These are phyloP conservation scores for Hevea brasiliensis DNA, from an alignment of 345 rosid species.

Conservation along the genomic window DNA sequence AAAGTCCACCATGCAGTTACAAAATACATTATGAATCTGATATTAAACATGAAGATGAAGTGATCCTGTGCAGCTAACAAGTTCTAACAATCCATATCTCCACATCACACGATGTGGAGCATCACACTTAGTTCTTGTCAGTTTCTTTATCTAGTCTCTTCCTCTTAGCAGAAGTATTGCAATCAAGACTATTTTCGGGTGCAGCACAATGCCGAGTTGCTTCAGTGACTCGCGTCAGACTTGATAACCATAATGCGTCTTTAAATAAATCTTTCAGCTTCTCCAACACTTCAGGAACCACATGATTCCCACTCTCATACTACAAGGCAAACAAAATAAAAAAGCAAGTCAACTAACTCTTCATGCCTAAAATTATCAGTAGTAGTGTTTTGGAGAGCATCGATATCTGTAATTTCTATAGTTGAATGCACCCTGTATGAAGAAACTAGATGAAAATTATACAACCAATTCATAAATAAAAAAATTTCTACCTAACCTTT, in stretches of 20 bases:
- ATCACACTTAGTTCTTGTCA: neutral
- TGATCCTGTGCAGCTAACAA: neutral
- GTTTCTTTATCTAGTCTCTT: neutral
- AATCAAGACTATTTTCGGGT: neutral
- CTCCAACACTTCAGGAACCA: conserved; percentile 5
- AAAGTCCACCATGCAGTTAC: no score
- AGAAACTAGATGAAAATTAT: no score
- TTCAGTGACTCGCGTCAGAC: neutral
- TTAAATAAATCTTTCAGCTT: conserved; percentile 16
- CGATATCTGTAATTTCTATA: no score
- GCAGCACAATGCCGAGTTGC: neutral
- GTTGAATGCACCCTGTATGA: no score
- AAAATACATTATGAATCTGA: no score
- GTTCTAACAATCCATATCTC: neutral
- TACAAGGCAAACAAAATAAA: neutral
- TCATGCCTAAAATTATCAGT: no score
- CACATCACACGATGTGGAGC: no score
- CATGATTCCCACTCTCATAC: conserved; percentile 17
- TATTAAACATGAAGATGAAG: no score
- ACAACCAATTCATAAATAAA: no score
- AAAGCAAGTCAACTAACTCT: neutral
- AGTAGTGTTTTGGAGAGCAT: no score
- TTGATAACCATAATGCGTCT: neutral
- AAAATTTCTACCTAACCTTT: no score
- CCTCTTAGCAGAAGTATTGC: conserved; percentile 11